phyloP scores from a whole-genome alignment of 768 basidiomycete species.

The Lentinula boryana region DNA sequence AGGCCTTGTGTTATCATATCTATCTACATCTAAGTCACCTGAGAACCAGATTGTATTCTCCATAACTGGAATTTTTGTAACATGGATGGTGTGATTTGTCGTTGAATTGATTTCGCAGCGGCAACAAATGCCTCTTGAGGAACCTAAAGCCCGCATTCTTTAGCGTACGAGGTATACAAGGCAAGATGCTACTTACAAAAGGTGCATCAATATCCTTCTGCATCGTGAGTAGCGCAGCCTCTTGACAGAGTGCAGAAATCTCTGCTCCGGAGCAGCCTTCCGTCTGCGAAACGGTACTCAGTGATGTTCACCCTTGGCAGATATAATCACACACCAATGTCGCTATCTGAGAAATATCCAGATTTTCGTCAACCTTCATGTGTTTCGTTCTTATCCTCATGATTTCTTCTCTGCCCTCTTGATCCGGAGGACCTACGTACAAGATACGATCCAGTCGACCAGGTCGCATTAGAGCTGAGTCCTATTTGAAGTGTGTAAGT shows the following conservation, averaged over 20 bases:
- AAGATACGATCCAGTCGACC: slow-evolving; percentile 92
- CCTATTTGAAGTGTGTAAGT: slow-evolving; percentile 40
- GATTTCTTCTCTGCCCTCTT: slow-evolving; percentile 76
- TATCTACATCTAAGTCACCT: neutral
- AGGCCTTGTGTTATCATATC: neutral
- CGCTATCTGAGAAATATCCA: slow-evolving; percentile 68
- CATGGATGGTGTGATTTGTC: slow-evolving; percentile 81
- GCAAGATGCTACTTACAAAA: slow-evolving; percentile 43
- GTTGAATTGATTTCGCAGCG: slow-evolving; percentile 68
- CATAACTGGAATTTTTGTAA: slow-evolving; percentile 69
- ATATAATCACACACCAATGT: slow-evolving; percentile 43
- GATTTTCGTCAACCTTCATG: slow-evolving; percentile 74
- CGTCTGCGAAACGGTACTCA: slow-evolving; percentile 44
- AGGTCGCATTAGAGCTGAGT: slow-evolving; percentile 90
- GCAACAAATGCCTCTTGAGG: slow-evolving; percentile 63
- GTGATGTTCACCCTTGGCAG: neutral
- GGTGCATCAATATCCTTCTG: slow-evolving; percentile 74
- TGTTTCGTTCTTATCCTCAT: slow-evolving; percentile 66
- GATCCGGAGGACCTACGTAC: slow-evolving; percentile 90
- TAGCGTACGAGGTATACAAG: neutral
- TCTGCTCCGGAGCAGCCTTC: slow-evolving; percentile 97
- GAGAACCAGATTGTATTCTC: slow-evolving; percentile 22
- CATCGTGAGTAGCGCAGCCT: slow-evolving; percentile 93
- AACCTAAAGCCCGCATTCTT: slow-evolving; percentile 45
- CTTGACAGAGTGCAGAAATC: slow-evolving; percentile 87